Conservation (phyloP, 805 yeast species). For the Candida hungchunana region DNA sequence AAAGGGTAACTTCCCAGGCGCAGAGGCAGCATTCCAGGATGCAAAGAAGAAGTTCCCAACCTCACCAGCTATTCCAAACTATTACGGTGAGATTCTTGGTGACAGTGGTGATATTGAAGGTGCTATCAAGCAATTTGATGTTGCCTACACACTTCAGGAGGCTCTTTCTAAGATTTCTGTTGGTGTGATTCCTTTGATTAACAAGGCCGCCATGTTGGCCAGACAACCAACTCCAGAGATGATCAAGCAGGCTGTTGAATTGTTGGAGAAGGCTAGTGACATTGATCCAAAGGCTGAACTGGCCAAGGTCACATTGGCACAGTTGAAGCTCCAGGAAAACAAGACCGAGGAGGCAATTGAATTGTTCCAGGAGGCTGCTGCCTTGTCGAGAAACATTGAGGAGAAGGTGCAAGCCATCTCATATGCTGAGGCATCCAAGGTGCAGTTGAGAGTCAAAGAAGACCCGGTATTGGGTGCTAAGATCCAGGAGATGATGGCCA, state of each 20-base stretch:
- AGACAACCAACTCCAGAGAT: conserved; percentile 42
- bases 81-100: conserved; percentile 88
- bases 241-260: conserved; percentile 54
- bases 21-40: conserved; percentile 62
- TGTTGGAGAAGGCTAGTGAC: conserved; percentile 71
- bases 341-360: conserved; percentile 75
- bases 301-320: conserved; percentile 89
- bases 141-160: conserved; percentile 78
- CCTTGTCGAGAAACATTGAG: conserved; percentile 74
- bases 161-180: conserved; percentile 64
- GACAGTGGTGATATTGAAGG: conserved; percentile 69
- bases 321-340: conserved; percentile 79
- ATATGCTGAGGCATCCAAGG: conserved; percentile 87
- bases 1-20: conserved; percentile 52
- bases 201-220: conserved; percentile 74
- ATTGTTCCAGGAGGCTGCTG: conserved; percentile 78
- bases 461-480: conserved; percentile 64
- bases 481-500: conserved; percentile 61
- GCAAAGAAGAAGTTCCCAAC: conserved; percentile 77
- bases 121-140: conserved; percentile 81
- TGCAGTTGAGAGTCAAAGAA: conserved; percentile 73
- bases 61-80: conserved; percentile 88
- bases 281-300: conserved; percentile 86
- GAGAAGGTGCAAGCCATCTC: conserved; percentile 90
- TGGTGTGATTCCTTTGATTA: conserved; percentile 85